Evolutionary conservation across 441 rosid species (phyloP).

Genomic region (Flueggea neowawraea): DNA sequence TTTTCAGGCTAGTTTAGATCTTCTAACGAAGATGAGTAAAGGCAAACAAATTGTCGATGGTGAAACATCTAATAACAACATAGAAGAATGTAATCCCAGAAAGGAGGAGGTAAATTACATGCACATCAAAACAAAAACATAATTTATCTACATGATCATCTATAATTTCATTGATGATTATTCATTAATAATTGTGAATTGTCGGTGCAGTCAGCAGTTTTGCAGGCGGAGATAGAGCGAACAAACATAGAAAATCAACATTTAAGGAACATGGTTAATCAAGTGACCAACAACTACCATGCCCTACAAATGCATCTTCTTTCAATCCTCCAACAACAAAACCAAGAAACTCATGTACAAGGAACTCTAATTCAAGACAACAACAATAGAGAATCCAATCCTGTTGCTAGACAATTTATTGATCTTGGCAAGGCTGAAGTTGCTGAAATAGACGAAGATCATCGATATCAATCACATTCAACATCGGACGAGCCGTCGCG

Average conservation of each 20-base stretch:
- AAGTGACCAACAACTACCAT: slow-evolving; percentile 45
- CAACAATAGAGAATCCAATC: slow-evolving; percentile 20
- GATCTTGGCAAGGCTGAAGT: slow-evolving; percentile 37
- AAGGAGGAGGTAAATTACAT: slow-evolving; percentile 42
- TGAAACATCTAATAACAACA: slow-evolving; percentile 39
- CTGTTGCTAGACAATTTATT: slow-evolving; percentile 52
- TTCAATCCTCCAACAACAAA: slow-evolving; percentile 48
- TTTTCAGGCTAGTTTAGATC: slow-evolving; percentile 64
- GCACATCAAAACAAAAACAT: too few relatives aligned
- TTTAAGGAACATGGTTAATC: slow-evolving; percentile 52
- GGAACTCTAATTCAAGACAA: slow-evolving; percentile 23
- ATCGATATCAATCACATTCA: slow-evolving; percentile 21
- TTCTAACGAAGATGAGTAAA: slow-evolving; percentile 44
- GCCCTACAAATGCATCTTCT: slow-evolving; percentile 56
- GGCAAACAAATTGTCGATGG: slow-evolving; percentile 61
- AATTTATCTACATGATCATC: too few relatives aligned
- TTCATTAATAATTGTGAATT: not conserved
- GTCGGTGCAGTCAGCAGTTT: slow-evolving; percentile 35
- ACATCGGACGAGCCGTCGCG: slow-evolving; percentile 40
- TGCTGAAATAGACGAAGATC: slow-evolving; percentile 24
- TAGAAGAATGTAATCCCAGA: slow-evolving; percentile 35
- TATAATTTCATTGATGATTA: too few relatives aligned
- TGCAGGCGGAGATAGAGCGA: slow-evolving; percentile 51
- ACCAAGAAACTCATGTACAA: slow-evolving; percentile 16
- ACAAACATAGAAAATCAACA: slow-evolving; percentile 57